Evolutionary conservation across 495 filamentous ascomycete species (phyloP).

Genomic region (Acidiella bohemica): DNA sequence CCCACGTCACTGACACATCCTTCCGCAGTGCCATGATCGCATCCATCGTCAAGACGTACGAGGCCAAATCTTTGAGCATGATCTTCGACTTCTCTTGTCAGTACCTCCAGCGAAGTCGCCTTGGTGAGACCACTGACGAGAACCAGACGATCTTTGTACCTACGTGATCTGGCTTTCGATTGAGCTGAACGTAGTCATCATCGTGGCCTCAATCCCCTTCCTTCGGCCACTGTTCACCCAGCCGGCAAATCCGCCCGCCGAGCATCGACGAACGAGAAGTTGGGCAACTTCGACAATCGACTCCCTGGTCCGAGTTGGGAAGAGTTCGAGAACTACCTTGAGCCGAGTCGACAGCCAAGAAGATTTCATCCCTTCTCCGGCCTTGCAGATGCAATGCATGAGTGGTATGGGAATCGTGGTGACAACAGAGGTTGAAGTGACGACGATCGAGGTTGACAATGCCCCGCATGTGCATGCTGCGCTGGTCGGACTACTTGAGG

Average conservation of each 20-base stretch:
- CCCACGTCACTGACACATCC: too few relatives aligned
- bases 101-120: background rate
- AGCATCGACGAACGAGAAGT: too few relatives aligned
- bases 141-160: slow-evolving; percentile 9
- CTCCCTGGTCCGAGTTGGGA: too few relatives aligned
- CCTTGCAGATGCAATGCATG: background rate
- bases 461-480: slow-evolving; percentile 15
- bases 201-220: slow-evolving; percentile 13
- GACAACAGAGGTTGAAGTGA: slow-evolving; percentile 9
- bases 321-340: background rate
- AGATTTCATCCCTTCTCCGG: slow-evolving; percentile 5
- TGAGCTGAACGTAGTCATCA: slow-evolving; percentile 26
- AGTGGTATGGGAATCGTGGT: slow-evolving; percentile 4
- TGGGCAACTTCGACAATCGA: too few relatives aligned
- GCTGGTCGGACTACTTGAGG: slow-evolving; percentile 14
- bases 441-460: slow-evolving; percentile 10
- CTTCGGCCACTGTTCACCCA: slow-evolving; percentile 12
- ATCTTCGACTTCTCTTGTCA: slow-evolving; percentile 13
- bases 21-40: slow-evolving; percentile 17
- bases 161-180: slow-evolving; percentile 18
- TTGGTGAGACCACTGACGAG: background rate
- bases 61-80: slow-evolving; percentile 6
- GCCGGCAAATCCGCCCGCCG: too few relatives aligned
- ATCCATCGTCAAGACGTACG: slow-evolving; percentile 20
- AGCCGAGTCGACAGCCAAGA: slow-evolving; percentile 10